Base-by-base conservation (phyloP, 495 filamentous ascomycete genomes). In the Oidiodendron maius region DNA sequence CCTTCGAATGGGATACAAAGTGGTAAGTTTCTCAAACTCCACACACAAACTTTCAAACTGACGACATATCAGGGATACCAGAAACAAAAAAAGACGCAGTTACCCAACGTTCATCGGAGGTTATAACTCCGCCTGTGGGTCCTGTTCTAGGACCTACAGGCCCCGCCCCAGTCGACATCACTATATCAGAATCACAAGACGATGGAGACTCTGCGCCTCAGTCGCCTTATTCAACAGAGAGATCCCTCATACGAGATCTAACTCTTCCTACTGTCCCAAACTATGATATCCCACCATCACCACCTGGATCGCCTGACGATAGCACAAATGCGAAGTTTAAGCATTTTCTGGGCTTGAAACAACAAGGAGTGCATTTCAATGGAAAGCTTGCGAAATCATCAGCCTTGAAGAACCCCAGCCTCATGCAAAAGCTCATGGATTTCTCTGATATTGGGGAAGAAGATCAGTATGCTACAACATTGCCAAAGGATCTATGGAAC, bases 321-420 rank as follows among this genome's bases (percentile, higher is more conserved):
- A 63, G 60, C 11, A 72, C 81, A 1, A 87, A 80, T 44, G 72
- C 75, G 42, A 96, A 95, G 55, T 86, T 96, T 55, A 72, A 79
- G 44, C 84, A 83, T 58, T 96, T 98, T 64, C 78, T 96, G 1
- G 72, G 77, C 20, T 71, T 96, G 37, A 98, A 96, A 66, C 82
- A 80, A 44, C 80, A 87, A 55, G 87, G 87, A 2, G 71, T 89
- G 24, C 94, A 98, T 67, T 96, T 98, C 72, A 96, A 98, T 63
- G 72, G 82, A 50, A 85, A 87, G 43, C 71, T 96, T 0, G 79
- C 83, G 17, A 71, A 69, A 34, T 86, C 84, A 2, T 68, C 79
- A 1, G 82, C 86, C 0, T 67, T 96, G 32, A 81, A 80, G 42
- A 96, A 97, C 60, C 93, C 93, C 18, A 84, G 78, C 24, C 67